Evolutionary conservation across 2,329 filamentous ascomycete species (phyloP), one percentile per base, ranked within the genome.

Genomic region (Diaporthe amygdali): DNA sequence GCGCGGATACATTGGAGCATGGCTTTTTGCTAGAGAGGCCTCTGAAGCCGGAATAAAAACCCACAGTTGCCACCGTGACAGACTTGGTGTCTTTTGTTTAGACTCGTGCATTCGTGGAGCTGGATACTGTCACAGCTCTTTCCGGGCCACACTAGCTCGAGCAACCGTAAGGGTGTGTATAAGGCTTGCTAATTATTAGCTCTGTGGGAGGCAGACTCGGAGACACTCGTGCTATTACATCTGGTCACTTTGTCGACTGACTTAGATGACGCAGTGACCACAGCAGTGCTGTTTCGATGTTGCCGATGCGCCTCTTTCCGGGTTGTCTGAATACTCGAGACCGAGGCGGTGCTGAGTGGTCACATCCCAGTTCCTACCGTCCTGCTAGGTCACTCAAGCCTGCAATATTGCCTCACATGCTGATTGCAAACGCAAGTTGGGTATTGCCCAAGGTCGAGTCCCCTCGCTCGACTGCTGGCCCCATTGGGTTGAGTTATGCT

Each of bases 11-110:
- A 22, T 47, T 41, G 51, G 30, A 56, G 39, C 55, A 44, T 70
- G 39, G 68, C 68, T 70, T 59, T 37, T 52, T 25, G 52, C 61
- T 61, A 46, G 55, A 66, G 47, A 66, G 30, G 25, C 37, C 34
- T 59, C 25, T 56, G 34, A 37, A 70, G 66, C 66, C 47, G 25
- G 37, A 64, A 54, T 52, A 20, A 47, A 39, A 41, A 56, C 44
- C n/a, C 27, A 12, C 22, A 17, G 69, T 37, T 25, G 46, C 66
- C 66, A 54, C 32, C 20, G 59, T 49, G 37, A 39, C 22, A 66
- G 22, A 30, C 25, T 37, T 37, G 41, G 17, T 61, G n/a, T n/a
- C n/a, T n/a, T n/a, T n/a, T n/a, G n/a, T 32, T 52, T 44, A 37
- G 52, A 47, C 17, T n/a, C 22, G 54, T 34, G n/a, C 37, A 47